Evolutionary conservation across 257 asterid species (phyloP), one percentile per base, ranked within the genome.

Genomic region (Nicotiana benthamiana): DNA sequence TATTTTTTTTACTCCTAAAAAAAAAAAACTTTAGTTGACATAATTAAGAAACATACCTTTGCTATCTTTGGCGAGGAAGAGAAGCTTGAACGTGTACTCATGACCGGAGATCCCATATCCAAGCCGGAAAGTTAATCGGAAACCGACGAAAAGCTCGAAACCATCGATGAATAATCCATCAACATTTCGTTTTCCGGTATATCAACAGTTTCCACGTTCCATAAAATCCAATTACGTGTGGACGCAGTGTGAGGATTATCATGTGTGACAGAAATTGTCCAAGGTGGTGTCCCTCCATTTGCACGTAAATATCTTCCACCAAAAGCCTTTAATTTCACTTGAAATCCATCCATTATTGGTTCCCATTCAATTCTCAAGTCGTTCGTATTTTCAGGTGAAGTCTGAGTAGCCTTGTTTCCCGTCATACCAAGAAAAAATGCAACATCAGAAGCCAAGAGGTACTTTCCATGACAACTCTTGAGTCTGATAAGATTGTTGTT

Each of bases 251-350:
- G 80, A 5, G 92, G 91, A 30, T 57, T 83, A 46, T 96, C 99
- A 40, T 94, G 98, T 59, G 97, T 92, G 22, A 92, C 87, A 27
- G 97, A 86, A 61, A 90, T 90, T 82, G 93, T 84, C 99, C 99
- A 96, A 57, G 98, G 99, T 79, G 93, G 97, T 75, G 92, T 87
- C 10, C 97, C 97, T 72, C 99, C 98, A 88, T 93, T 95, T 0
- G 94, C 99, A 40, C 97, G 87, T 57, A 95, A 80, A 80, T 74
- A 93, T 0, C 91, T 93, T 0, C 98, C 98, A 5, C 85, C 91
- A 59, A 27, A 85, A 2, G 92, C 84, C 84, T 74, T 87, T 6
- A 96, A 54, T 76, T 88, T 91, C 77, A 94, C 93, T 87, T 89
- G 97, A 81, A 96, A 96, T 0, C 96, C 99, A 5, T 96, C 99